These are phyloP conservation scores for Talaromyces liani DNA, from an alignment of 495 filamentous ascomycete genomes.

Conservation along the genomic window DNA sequence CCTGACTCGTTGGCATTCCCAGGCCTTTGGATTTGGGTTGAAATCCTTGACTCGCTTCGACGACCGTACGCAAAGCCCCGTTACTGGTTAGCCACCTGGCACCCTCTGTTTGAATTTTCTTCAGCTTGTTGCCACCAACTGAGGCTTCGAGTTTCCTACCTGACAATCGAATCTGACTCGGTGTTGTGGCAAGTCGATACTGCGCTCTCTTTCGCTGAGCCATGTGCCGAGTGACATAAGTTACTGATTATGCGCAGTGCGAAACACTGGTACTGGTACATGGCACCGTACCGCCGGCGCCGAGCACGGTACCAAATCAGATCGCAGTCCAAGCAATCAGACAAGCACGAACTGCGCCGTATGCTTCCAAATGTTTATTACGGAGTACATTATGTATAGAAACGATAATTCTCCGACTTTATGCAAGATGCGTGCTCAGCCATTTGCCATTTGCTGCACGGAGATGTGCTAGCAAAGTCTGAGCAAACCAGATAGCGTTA, in stretches of 20 bases:
- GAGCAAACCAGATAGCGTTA: no score
- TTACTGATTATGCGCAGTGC: no score
- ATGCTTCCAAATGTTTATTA: no score
- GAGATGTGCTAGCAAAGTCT: no score
- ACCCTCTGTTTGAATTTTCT: neutral
- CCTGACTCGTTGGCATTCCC: conserved; percentile 1
- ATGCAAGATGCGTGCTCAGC: neutral
- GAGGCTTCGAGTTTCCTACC: no score
- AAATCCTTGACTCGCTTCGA: neutral
- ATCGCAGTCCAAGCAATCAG: neutral
- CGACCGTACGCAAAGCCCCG: neutral
- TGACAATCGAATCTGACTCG: neutral
- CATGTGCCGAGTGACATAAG: no score
- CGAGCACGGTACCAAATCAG: neutral
- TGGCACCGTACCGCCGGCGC: neutral
- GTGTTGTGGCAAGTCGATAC: neutral
- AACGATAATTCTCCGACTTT: neutral
- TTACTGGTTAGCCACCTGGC: neutral
- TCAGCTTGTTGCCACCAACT: neutral
- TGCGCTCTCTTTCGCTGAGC: neutral
- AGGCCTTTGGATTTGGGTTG: neutral
- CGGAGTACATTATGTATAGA: neutral
- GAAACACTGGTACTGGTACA: neutral
- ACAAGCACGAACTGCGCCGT: neutral
- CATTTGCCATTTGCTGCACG: no score